Evolutionary conservation across 2,329 filamentous ascomycete genomes (phyloP), one percentile per base, ranked within the genome.

Genomic region (Falciphora oryzae): DNA sequence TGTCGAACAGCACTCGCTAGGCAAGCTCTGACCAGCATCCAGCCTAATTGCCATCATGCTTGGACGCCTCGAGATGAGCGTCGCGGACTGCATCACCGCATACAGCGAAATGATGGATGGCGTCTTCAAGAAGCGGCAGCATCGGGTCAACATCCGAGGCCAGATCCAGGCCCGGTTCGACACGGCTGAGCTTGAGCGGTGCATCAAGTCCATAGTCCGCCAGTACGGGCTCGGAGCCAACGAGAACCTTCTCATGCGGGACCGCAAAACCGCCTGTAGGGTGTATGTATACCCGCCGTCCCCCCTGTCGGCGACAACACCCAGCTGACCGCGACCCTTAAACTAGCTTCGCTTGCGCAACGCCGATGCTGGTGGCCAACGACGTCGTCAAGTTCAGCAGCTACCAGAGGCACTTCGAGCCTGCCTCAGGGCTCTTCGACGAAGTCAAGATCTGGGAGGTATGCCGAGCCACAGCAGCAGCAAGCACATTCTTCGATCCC

Each of bases 1-100:
- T 35, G 25, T 18, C 6, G 29, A 29, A 29, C 29, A 29, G 29
- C 29, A 29, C 29, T 29, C 29, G 6, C 29, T 29, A 29, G 29
- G 29, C 29, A 29, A 29, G 6, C 16, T 6, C 8, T 11, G 38
- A n/a, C 2, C 11, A 3, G 16, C 13, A 27, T 27, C 44, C 64
- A 81, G 79, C 0, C 70, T 82, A 11, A 78, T 82, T 13, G 79
- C 80, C 2, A 76, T 83, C 44, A 78, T 83, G 74, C 74, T 82
- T 6, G 79, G 79, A 1, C 75, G 78, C 2, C 70, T 83, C 1
- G 69, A 75, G 35, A 80, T 83, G 77, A 75, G 73, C 31, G 74
- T 80, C 11, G 66, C 73, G 29, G 76, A 82, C 25, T 80, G 78
- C 35, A 75, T 81, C 22, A 65, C 71, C 3, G 75, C 72, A 2